Evolutionary conservation across 306 rosid genomes (phyloP).

Genomic region (Delonix regia): DNA sequence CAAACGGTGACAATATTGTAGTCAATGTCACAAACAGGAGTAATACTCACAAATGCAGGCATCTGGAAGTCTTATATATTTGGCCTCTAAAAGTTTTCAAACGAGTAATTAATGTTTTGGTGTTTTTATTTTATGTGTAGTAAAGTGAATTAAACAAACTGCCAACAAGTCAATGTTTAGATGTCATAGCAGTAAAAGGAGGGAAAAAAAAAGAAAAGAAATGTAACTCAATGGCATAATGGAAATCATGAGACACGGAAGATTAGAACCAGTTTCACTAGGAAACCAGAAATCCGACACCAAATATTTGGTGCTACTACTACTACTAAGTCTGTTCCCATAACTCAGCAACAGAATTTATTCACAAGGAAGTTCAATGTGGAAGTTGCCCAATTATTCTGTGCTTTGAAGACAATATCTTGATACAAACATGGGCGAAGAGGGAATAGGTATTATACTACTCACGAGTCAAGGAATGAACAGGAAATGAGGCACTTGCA

Average conservation of each 20-base stretch:
- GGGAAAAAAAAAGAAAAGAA: too few species aligned
- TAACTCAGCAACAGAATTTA: not conserved
- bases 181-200: too few species aligned
- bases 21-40: too few species aligned
- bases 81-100: too few species aligned
- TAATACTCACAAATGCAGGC: too few species aligned
- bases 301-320: too few species aligned
- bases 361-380: not conserved
- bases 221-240: not conserved
- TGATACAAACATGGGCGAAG: not conserved
- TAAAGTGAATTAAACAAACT: too few species aligned
- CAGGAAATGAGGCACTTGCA: not conserved
- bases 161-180: too few species aligned
- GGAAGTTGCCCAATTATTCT: constrained; percentile 7
- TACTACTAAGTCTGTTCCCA: not conserved
- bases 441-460: constrained; percentile 6
- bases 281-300: too few species aligned
- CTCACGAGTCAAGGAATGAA: not conserved
- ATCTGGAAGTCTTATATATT: too few species aligned
- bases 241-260: not conserved
- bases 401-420: constrained; percentile 7
- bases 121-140: too few species aligned
- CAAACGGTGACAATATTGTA: not conserved
- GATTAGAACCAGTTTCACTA: not conserved
- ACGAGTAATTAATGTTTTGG: too few species aligned